These are phyloP conservation scores for Xylaria sp. DNA, from an alignment of 2,329 filamentous ascomycete genomes.

Conservation along the genomic window DNA sequence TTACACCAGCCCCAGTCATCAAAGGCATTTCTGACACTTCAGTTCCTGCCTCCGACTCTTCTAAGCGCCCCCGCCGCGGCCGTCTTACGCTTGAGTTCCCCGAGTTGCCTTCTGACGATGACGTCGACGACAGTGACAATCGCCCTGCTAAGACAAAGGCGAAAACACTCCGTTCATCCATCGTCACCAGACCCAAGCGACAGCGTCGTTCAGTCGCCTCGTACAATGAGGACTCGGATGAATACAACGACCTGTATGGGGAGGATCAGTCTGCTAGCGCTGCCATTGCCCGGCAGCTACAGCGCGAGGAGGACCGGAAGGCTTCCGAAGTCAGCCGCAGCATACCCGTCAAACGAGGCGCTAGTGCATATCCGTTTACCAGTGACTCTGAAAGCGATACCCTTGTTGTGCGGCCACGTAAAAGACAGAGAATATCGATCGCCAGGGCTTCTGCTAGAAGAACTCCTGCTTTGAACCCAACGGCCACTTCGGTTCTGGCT, in stretches of 20 bases:
- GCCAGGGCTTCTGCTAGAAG: conserved; percentile 2
- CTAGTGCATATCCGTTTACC: not conserved
- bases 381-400: conserved; percentile 14
- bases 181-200: conserved; percentile 34
- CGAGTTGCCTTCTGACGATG: conserved; percentile 39
- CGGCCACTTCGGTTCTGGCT: not conserved
- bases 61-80: conserved; percentile 38
- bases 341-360: conserved; percentile 15
- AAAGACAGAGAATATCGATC: conserved; percentile 34
- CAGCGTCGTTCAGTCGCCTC: conserved; percentile 42
- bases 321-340: conserved; percentile 1
- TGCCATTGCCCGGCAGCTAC: conserved; percentile 30
- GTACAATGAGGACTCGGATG: conserved; percentile 50
- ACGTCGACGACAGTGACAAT: conserved; percentile 3
- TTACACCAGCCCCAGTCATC: conserved; percentile 52
- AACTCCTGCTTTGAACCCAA: not conserved
- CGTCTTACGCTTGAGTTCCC: conserved; percentile 52
- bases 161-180: conserved; percentile 28
- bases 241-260: conserved; percentile 45
- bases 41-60: conserved; percentile 4
- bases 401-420: not conserved
- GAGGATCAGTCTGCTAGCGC: conserved; percentile 40
- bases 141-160: conserved; percentile 54
- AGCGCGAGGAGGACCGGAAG: conserved; percentile 35
- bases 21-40: conserved; percentile 9